These are phyloP conservation scores for Fusarium heterosporum DNA, from an alignment of 2,329 filamentous ascomycete genomes.

Conservation along the genomic window DNA sequence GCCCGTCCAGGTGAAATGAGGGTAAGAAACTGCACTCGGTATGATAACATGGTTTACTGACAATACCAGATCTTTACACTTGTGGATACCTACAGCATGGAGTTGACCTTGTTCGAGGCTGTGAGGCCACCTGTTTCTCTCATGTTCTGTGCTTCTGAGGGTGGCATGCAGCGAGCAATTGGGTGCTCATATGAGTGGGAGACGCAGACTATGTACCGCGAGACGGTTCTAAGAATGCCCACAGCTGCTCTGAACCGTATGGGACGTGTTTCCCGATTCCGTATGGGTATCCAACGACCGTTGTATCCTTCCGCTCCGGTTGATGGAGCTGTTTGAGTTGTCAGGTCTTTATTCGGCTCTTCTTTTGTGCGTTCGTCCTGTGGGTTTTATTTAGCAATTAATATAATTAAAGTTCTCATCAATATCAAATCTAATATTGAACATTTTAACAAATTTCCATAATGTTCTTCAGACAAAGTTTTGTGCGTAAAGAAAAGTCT, in stretches of 20 bases:
- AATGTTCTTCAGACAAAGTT: not conserved
- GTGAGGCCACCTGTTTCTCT: conserved; percentile 43
- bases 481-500: not conserved
- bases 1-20: conserved; percentile 47
- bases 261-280: conserved; percentile 43
- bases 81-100: conserved; percentile 53
- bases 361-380: not conserved
- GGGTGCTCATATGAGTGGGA: conserved; percentile 47
- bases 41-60: not conserved
- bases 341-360: not conserved
- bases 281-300: conserved; percentile 43
- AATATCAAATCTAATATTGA: not conserved
- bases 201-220: conserved; percentile 45
- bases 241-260: conserved; percentile 44
- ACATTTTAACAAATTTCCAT: not conserved
- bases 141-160: conserved; percentile 47
- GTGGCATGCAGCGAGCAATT: conserved; percentile 46
- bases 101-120: conserved; percentile 51
- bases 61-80: conserved; percentile 51
- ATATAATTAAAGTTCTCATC: not conserved
- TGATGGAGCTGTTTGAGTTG: conserved; percentile 20
- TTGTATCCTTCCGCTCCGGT: conserved; percentile 36
- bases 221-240: conserved; percentile 44
- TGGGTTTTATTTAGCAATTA: too few relatives aligned
- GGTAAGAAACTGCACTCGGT: conserved; percentile 25